Evolutionary conservation across 2,329 filamentous ascomycete genomes (phyloP), one percentile per base, ranked within the genome.

Genomic region (Ophiostoma sp.): DNA sequence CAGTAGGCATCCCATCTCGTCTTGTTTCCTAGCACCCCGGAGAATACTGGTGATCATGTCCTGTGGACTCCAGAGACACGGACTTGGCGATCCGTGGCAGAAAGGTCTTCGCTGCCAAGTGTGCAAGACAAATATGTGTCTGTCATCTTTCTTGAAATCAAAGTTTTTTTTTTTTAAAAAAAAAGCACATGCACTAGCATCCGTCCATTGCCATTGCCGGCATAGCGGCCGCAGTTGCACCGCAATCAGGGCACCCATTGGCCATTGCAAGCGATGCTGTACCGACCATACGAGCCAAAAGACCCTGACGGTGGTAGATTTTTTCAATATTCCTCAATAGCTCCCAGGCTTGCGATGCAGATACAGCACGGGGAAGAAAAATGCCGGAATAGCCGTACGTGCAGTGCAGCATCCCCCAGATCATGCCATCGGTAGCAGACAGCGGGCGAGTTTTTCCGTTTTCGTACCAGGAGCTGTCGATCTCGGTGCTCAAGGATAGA

Each of bases 201-300:
- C 31, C 39, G 60, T 11, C 54, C 7, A 35, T 36, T 36, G 31
- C 60, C 20, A 35, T 36, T 64, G 31, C 31, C 60, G 33, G 31
- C 17, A 64, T 64, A 23, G 60, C 33, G 60, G 60, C 60, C 60
- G 60, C 60, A 64, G 60, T 64, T 64, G 60, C 60, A 31, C 60
- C 60, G 60, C 15, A 11, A 10, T 13, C 31, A 64, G 31, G 4
- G 31, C 13, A 66, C 27, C 8, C 17, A 54, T n/a, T 69, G 15
- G 52, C 52, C 52, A 11, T 13, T 57, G 52, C 2, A 57, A 27
- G 52, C 52, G 23, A 57, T 57, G n/a, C 17, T 57, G n/a, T 6
- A 4, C 8, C 52, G 10, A 4, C 23, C 10, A 57, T 27, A 57
- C 52, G n/a, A 31, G 10, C 23, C 8, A 11, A 48, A 20, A 15